phyloP scores from a whole-genome alignment of 2,329 filamentous ascomycete genomes.

The Colletotrichum agaves region DNA sequence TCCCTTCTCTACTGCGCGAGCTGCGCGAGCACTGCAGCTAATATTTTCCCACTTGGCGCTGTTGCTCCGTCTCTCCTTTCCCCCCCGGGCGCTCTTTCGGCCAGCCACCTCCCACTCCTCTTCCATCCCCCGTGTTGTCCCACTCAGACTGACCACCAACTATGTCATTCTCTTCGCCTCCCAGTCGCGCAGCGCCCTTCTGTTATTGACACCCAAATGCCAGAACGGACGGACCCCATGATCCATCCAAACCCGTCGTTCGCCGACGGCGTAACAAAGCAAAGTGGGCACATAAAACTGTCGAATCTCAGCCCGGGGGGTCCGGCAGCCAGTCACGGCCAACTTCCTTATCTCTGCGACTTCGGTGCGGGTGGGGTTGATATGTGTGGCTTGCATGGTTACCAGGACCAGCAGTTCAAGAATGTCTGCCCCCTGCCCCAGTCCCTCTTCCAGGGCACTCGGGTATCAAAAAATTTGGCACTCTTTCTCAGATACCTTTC shows the following conservation, averaged over 20 bases:
- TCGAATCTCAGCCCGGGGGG: constrained; percentile 5
- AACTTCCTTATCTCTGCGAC: constrained; percentile 34
- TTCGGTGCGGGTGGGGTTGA: constrained; percentile 24
- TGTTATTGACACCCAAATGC: constrained; percentile 15
- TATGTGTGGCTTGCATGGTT: background rate
- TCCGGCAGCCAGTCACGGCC: constrained; percentile 16
- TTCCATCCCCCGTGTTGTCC: background rate
- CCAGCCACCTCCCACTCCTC: background rate
- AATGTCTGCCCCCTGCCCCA: background rate
- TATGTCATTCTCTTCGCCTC: background rate
- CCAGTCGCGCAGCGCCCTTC: background rate
- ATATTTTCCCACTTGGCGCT: constrained; percentile 26
- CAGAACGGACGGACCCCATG: background rate
- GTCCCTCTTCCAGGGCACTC: background rate
- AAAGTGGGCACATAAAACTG: constrained; percentile 23
- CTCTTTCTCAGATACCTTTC: no score
- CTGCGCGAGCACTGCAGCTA: constrained; percentile 1
- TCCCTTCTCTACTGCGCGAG: background rate
- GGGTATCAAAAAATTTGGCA: no score
- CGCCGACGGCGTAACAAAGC: constrained; percentile 13
- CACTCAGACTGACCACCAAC: background rate
- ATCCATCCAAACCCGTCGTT: background rate
- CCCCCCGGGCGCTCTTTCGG: background rate
- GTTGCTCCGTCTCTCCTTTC: background rate
- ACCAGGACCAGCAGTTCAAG: constrained; percentile 2